Conservation (phyloP, 352 stramenopile species). For the Phytophthora citricola region DNA sequence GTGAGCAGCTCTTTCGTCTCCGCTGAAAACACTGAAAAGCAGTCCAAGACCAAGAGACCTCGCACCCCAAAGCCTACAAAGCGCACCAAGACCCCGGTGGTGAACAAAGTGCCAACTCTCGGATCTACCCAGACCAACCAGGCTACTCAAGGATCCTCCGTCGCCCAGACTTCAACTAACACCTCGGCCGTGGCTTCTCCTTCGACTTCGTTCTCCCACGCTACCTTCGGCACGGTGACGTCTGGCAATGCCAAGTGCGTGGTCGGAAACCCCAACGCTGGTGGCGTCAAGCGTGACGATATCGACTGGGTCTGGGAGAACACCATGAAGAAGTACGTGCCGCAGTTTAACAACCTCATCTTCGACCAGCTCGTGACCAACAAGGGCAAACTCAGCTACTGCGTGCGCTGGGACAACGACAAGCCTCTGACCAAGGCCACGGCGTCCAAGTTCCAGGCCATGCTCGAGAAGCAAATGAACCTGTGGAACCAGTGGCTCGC, state of each 20-base stretch:
- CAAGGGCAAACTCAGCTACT: slow-evolving; percentile 16
- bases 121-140: no score
- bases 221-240: not conserved
- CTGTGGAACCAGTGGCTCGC: slow-evolving; percentile 9
- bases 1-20: no score
- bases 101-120: no score
- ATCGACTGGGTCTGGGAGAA: slow-evolving; percentile 20
- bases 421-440: slow-evolving; percentile 7
- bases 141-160: no score
- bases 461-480: slow-evolving; percentile 5
- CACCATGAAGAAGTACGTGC: slow-evolving; percentile 6
- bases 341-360: slow-evolving; percentile 10
- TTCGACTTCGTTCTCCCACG: no score
- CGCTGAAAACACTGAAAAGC: no score
- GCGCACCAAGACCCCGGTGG: no score
- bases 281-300: slow-evolving; percentile 1
- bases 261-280: slow-evolving; percentile 1
- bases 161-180: no score
- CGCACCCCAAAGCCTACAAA: no score
- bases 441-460: slow-evolving; percentile 15
- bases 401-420: slow-evolving; percentile 12
- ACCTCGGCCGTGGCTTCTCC: no score
- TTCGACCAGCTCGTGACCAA: slow-evolving; percentile 12
- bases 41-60: no score
- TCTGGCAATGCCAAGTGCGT: slow-evolving; percentile 1